Conservation (phyloP, 768 basidiomycete genomes). For the Trametes cubensis region DNA sequence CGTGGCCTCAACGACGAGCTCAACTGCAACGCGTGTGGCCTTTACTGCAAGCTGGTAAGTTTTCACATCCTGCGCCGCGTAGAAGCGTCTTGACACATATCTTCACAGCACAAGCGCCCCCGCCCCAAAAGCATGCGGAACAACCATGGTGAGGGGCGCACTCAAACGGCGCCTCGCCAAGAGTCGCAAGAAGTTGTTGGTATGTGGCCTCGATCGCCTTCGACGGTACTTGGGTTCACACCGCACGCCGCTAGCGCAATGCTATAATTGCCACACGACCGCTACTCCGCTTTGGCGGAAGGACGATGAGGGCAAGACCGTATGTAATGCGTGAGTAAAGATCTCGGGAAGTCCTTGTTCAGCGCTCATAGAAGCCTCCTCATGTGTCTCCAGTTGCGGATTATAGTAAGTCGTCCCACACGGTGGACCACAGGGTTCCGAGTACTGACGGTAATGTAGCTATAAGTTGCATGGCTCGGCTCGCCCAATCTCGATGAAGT, state of each 20-base stretch:
- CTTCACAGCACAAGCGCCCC: slow-evolving; percentile 76
- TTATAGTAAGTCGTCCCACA: slow-evolving; percentile 56
- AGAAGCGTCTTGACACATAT: slow-evolving; percentile 11
- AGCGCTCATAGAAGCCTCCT: slow-evolving; percentile 23
- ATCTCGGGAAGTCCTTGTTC: slow-evolving; percentile 12
- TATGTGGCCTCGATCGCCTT: slow-evolving; percentile 38
- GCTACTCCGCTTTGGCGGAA: slow-evolving; percentile 90
- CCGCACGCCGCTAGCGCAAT: slow-evolving; percentile 58
- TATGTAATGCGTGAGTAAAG: slow-evolving; percentile 80
- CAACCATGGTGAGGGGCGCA: slow-evolving; percentile 70
- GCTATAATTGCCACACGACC: slow-evolving; percentile 88
- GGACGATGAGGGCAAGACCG: slow-evolving; percentile 89
- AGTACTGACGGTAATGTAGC: slow-evolving; percentile 34
- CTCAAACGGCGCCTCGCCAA: slow-evolving; percentile 63
- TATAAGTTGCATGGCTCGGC: slow-evolving; percentile 86
- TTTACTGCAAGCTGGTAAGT: slow-evolving; percentile 78
- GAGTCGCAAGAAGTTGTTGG: slow-evolving; percentile 76
- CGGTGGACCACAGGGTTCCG: neutral
- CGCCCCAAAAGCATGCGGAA: slow-evolving; percentile 87
- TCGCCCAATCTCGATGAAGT: slow-evolving; percentile 89
- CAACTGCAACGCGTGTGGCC: slow-evolving; percentile 87
- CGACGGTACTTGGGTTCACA: slow-evolving; percentile 27
- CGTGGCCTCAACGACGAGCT: slow-evolving; percentile 85
- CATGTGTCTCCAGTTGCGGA: slow-evolving; percentile 58
- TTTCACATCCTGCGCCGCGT: neutral